Evolutionary conservation across 352 stramenopile species (phyloP).

Genomic region (Pythium utonaiense): DNA sequence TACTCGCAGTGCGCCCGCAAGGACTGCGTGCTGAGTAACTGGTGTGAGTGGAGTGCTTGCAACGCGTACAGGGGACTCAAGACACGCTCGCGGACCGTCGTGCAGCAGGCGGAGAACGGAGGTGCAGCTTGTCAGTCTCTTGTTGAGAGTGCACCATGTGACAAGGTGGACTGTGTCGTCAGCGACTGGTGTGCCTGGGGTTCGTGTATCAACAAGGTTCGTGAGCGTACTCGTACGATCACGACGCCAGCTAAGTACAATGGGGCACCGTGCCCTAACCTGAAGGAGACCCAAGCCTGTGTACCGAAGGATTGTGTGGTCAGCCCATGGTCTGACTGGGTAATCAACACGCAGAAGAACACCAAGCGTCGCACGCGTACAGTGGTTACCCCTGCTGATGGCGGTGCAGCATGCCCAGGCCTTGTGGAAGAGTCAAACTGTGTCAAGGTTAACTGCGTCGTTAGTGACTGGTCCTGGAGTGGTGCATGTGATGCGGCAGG

Average conservation of each 20-base stretch:
- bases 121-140: slow-evolving; percentile 28
- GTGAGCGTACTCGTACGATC: slow-evolving; percentile 34
- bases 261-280: slow-evolving; percentile 24
- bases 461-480: slow-evolving; percentile 39
- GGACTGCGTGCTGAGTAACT: slow-evolving; percentile 22
- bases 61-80: slow-evolving; percentile 13
- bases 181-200: slow-evolving; percentile 41
- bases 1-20: slow-evolving; percentile 14
- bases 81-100: slow-evolving; percentile 20
- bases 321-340: slow-evolving; percentile 23
- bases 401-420: slow-evolving; percentile 40
- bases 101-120: slow-evolving; percentile 9
- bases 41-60: slow-evolving; percentile 22
- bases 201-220: slow-evolving; percentile 32
- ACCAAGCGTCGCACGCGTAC: slow-evolving; percentile 19
- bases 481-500: slow-evolving; percentile 32
- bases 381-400: slow-evolving; percentile 16
- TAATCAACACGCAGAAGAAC: slow-evolving; percentile 4
- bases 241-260: slow-evolving; percentile 34
- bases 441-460: slow-evolving; percentile 37
- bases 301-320: slow-evolving; percentile 24
- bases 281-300: slow-evolving; percentile 22
- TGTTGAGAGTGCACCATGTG: slow-evolving; percentile 27
- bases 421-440: slow-evolving; percentile 30
- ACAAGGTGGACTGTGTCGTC: slow-evolving; percentile 43